Evolutionary conservation across 495 filamentous ascomycete genomes (phyloP).

Genomic region (Cercophora newfieldiana): DNA sequence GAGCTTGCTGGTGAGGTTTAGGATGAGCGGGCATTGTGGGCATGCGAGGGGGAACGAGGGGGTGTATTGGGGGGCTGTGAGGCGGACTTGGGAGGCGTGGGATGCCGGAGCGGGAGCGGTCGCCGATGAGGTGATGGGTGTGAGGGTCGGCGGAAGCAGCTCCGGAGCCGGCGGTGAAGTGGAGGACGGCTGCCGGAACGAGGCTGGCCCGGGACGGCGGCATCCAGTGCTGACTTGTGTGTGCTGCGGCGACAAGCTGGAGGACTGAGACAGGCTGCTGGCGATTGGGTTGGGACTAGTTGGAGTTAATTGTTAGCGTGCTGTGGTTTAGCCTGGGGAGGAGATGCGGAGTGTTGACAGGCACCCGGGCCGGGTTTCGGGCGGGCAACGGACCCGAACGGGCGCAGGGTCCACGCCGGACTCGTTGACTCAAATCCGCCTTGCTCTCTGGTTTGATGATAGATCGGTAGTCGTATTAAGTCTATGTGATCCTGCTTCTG

Average conservation of each 20-base stretch:
- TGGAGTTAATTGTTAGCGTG: not conserved
- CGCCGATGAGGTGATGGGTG: not conserved
- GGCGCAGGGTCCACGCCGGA: not conserved
- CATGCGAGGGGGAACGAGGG: conserved; percentile 31
- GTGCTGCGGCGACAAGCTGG: conserved; percentile 9
- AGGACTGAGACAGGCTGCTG: not conserved
- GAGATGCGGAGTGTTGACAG: not conserved
- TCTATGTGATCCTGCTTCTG: not conserved
- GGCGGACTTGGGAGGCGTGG: conserved; percentile 26
- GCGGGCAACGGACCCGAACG: not conserved
- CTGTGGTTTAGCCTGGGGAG: not conserved
- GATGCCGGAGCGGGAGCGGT: not conserved
- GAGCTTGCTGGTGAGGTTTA: conserved; percentile 33
- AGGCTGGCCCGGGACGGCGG: not conserved
- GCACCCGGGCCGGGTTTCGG: not conserved
- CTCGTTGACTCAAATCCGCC: not conserved
- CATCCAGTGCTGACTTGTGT: conserved; percentile 9
- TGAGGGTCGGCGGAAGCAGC: not conserved
- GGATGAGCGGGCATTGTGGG: conserved; percentile 35
- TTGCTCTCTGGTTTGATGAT: not conserved
- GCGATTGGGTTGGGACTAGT: not conserved
- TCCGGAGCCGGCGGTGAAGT: not conserved
- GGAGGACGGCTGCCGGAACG: too few relatives aligned
- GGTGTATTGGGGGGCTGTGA: conserved; percentile 30
- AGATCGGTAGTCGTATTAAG: not conserved